A percentile compares a stretch with the other conserved stretches of the same genome.
Conservation (phyloP, 2,329 filamentous ascomycete genomes). For the Capronia coronata region DNA sequence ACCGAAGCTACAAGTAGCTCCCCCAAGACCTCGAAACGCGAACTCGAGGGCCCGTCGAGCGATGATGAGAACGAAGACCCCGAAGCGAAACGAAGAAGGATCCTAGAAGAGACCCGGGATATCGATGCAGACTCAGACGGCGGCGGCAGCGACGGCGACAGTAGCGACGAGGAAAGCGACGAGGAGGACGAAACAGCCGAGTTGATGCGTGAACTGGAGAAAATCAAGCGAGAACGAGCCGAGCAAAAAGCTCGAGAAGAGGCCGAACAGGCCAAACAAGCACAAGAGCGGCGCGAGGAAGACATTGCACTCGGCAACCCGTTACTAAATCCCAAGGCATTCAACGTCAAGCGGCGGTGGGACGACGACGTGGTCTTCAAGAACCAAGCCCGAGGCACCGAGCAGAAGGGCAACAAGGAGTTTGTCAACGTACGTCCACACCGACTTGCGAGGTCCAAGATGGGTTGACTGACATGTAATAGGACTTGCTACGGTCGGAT, state of each 20-base stretch:
- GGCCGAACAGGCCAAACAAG: slow-evolving; percentile 68
- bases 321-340: slow-evolving; percentile 78
- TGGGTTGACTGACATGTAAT: slow-evolving; percentile 16
- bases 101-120: slow-evolving; percentile 80
- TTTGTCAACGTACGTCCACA: slow-evolving; percentile 76
- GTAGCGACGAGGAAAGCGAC: slow-evolving; percentile 61
- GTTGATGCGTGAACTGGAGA: slow-evolving; percentile 85
- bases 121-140: slow-evolving; percentile 71
- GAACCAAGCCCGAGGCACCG: slow-evolving; percentile 92
- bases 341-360: slow-evolving; percentile 81
- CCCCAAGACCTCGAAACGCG: slow-evolving; percentile 52
- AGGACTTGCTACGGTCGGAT: slow-evolving; percentile 86
- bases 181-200: slow-evolving; percentile 81
- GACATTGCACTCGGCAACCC: slow-evolving; percentile 92
- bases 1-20: slow-evolving; percentile 30
- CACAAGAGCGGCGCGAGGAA: slow-evolving; percentile 74
- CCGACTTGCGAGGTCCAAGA: background rate
- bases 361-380: slow-evolving; percentile 99
- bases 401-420: slow-evolving; percentile 84
- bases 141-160: slow-evolving; percentile 53
- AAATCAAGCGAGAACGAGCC: slow-evolving; percentile 80
- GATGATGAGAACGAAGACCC: slow-evolving; percentile 56
- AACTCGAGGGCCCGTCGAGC: slow-evolving; percentile 49
- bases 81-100: slow-evolving; percentile 74
- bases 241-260: slow-evolving; percentile 78